Evolutionary conservation across 192 early-diverging fungal genomes (phyloP), one percentile per base, ranked within the genome.

Genomic region (Blastocladiella britannica): DNA sequence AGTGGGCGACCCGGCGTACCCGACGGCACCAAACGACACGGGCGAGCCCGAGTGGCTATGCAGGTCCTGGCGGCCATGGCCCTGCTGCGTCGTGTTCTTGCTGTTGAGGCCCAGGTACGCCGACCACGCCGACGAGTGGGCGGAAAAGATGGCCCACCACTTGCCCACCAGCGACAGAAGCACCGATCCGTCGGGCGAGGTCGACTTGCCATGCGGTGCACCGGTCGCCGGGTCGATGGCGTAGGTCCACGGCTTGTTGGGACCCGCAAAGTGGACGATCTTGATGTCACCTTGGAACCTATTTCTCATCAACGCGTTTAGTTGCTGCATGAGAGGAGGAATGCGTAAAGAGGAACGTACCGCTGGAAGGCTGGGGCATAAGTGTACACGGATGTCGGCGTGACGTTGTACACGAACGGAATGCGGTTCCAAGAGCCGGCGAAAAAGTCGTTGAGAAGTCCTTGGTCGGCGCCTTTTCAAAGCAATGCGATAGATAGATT

Each of bases 401-500:
- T 89, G 25, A 87, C 82, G 65, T 97, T 97, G 74, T 83, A 93
- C 25, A 78, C 78, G 58, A 97, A 97, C 0, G 93, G 89, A 37
- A 97, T 58, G 25, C 91, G 72, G 6, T 63, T 68, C 1, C 80
- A 70, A 91, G 91, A 97, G 28, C 72, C 69, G 2, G 66, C 65
- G 69, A 94, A 94, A 62, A 82, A 93, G 26, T 71, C 72, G 69
- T 97, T 97, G 20, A 97, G 71, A 53, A 97, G 61, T 0, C 93
- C 93, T 66, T 97, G 93, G 62, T 97, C 93, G 28, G 84, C 91
- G 53, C 91, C 89, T 76, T 56, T n/a, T n/a, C n/a, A n/a, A n/a
- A n/a, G n/a, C n/a, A n/a, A n/a, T 58, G 26, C 51, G 1, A 28
- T 29, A 7, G 51, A 51, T 56, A 2, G 52, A 47, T 18, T 25